Conservation (phyloP, 768 basidiomycete species). For the Collybiopsis luxurians region DNA sequence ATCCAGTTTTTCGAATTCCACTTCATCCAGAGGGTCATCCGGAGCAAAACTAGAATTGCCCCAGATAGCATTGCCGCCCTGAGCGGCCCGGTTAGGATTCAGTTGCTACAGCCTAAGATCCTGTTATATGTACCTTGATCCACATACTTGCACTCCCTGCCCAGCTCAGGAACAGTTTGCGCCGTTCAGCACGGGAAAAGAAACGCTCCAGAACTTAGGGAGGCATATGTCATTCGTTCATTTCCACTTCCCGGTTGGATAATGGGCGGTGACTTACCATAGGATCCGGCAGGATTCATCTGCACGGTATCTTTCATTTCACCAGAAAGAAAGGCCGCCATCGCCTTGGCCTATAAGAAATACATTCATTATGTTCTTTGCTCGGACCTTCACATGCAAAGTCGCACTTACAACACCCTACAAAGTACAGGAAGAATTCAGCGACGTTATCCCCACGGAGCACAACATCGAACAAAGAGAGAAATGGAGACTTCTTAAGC, state of each 20-base stretch:
- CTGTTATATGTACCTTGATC: constrained; percentile 92
- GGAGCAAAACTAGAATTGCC: constrained; percentile 74
- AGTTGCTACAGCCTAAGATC: too few species aligned
- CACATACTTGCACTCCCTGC: constrained; percentile 92
- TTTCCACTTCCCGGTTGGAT: background rate
- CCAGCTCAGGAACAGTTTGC: constrained; percentile 91
- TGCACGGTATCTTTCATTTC: constrained; percentile 80
- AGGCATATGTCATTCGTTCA: background rate
- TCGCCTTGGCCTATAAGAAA: constrained; percentile 68
- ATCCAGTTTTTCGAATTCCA: background rate
- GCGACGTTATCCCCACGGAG: background rate
- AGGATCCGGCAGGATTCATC: constrained; percentile 77
- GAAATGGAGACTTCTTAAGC: background rate
- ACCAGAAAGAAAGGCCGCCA: constrained; percentile 92
- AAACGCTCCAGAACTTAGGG: constrained; percentile 74
- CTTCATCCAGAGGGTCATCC: constrained; percentile 51
- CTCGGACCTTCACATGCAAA: background rate
- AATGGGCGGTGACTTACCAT: constrained; percentile 41
- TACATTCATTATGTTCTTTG: background rate
- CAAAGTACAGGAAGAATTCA: constrained; percentile 2
- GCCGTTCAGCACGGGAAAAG: constrained; percentile 88
- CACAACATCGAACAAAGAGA: background rate
- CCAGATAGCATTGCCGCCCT: constrained; percentile 87
- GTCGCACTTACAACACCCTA: constrained; percentile 67
- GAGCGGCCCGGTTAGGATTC: too few species aligned